Evolutionary conservation across 345 rosid species (phyloP).

Genomic region (Bretschneidera sinensis): DNA sequence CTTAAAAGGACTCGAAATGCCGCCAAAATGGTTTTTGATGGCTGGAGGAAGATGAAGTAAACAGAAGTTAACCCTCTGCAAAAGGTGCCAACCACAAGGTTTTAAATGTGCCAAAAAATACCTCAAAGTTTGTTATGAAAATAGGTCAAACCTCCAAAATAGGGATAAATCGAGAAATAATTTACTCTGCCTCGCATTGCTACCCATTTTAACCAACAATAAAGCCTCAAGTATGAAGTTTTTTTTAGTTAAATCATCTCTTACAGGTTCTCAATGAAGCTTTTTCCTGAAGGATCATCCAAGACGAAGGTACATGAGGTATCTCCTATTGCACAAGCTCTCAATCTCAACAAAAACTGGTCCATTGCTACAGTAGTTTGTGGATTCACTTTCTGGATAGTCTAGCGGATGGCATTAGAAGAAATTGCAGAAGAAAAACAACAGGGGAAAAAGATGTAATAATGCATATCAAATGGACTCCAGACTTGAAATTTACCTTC

Average conservation of each 20-base stretch:
- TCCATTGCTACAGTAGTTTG: constrained; percentile 89
- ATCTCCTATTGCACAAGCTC: constrained; percentile 67
- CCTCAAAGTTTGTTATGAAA: too few relatives aligned
- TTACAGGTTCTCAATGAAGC: constrained; percentile 96
- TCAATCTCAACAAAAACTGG: constrained; percentile 68
- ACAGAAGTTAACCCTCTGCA: too few relatives aligned
- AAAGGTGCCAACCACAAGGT: too few relatives aligned
- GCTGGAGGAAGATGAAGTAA: too few relatives aligned
- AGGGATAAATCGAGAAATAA: too few relatives aligned
- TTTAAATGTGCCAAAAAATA: too few relatives aligned
- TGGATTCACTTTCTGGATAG: constrained; percentile 72
- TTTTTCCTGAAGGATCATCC: constrained; percentile 94
- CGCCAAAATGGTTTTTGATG: too few relatives aligned
- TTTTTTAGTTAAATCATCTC: constrained; percentile 11
- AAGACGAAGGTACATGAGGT: constrained; percentile 66
- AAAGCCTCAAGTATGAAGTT: neutral
- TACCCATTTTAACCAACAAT: constrained; percentile 8
- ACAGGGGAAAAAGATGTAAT: neutral
- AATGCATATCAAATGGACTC: neutral
- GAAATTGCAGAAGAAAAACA: neutral
- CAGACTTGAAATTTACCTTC: constrained; percentile 36
- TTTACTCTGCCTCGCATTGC: too few relatives aligned
- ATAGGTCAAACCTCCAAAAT: too few relatives aligned
- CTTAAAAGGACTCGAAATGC: too few relatives aligned
- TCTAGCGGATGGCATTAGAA: constrained; percentile 12